Percentiles rank a stretch among this genome's conserved stretches.
Evolutionary conservation across 352 stramenopile species (phyloP).

Genomic region (Pythium chondricola): DNA sequence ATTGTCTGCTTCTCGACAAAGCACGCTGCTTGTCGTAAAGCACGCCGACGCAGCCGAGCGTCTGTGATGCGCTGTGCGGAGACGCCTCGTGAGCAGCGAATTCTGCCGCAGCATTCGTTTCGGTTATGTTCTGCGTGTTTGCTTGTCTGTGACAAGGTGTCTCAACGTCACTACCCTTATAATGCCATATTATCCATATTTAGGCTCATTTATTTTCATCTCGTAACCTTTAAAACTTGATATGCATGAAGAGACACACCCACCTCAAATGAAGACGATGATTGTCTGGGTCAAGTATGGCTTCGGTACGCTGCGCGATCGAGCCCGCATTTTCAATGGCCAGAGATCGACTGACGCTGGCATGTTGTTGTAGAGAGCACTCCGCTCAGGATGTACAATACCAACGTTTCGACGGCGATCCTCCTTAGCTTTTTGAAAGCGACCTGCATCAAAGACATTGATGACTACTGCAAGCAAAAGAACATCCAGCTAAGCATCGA

Average conservation of each 20-base stretch:
- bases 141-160: too few relatives aligned
- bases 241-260: constrained; percentile 13
- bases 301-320: constrained; percentile 41
- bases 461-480: constrained; percentile 73
- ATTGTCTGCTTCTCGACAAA: constrained; percentile 35
- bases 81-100: too few relatives aligned
- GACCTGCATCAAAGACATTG: constrained; percentile 57
- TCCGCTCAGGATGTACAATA: constrained; percentile 70
- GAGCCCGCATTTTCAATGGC: too few relatives aligned
- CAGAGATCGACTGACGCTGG: neutral
- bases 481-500: constrained; percentile 71
- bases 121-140: too few relatives aligned
- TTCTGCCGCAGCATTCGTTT: too few relatives aligned
- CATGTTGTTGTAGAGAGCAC: constrained; percentile 26
- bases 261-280: constrained; percentile 17
- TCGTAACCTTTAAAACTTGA: constrained; percentile 7
- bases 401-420: constrained; percentile 62
- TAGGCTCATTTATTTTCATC: too few relatives aligned
- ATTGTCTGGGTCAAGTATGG: constrained; percentile 83
- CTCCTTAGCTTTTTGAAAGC: constrained; percentile 63
- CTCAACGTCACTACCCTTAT: too few relatives aligned
- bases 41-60: constrained; percentile 13
- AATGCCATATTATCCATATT: too few relatives aligned
- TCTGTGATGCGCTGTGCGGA: too few relatives aligned
- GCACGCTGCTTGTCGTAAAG: constrained; percentile 34